Conservation (phyloP, 306 rosid species). For the Myrica gale region DNA sequence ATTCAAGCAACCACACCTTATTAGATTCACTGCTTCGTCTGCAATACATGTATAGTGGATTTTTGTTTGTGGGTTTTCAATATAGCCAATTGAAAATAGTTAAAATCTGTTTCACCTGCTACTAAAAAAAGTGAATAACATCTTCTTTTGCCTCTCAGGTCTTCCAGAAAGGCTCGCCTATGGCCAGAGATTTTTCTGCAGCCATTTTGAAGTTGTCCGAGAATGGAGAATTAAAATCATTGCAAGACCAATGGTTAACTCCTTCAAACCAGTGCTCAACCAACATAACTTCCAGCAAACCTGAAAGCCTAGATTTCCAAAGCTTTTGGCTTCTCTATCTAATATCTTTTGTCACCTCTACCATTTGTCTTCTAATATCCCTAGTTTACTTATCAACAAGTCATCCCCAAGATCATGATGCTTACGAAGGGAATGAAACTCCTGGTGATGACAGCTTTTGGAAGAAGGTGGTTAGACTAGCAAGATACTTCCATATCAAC, state of each 20-base stretch:
- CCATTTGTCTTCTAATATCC: slow-evolving; percentile 17
- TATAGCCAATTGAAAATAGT: too few species aligned
- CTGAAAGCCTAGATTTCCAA: slow-evolving; percentile 41
- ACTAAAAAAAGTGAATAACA: too few species aligned
- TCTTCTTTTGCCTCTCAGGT: too few species aligned
- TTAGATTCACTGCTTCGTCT: too few species aligned
- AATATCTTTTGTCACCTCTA: slow-evolving; percentile 21
- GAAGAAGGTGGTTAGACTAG: not conserved
- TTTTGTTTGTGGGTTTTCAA: too few species aligned
- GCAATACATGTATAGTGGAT: too few species aligned
- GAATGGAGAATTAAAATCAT: slow-evolving; percentile 31
- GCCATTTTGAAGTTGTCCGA: slow-evolving; percentile 34
- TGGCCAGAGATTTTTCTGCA: too few species aligned
- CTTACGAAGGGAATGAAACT: not conserved
- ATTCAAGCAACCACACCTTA: too few species aligned
- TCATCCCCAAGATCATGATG: not conserved
- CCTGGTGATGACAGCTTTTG: slow-evolving; percentile 7
- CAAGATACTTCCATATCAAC: not conserved
- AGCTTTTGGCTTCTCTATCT: slow-evolving; percentile 40
- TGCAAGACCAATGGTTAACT: slow-evolving; percentile 45
- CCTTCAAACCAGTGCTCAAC: slow-evolving; percentile 27
- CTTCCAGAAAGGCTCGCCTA: too few species aligned
- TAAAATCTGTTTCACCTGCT: too few species aligned
- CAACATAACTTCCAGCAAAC: slow-evolving; percentile 8
- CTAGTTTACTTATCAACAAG: not conserved